Percentiles rank a stretch among this genome's conserved stretches.
These are phyloP conservation scores for Cinnamomum micranthum DNA, from an alignment of 164 flowering plant species.

Conservation along the genomic window DNA sequence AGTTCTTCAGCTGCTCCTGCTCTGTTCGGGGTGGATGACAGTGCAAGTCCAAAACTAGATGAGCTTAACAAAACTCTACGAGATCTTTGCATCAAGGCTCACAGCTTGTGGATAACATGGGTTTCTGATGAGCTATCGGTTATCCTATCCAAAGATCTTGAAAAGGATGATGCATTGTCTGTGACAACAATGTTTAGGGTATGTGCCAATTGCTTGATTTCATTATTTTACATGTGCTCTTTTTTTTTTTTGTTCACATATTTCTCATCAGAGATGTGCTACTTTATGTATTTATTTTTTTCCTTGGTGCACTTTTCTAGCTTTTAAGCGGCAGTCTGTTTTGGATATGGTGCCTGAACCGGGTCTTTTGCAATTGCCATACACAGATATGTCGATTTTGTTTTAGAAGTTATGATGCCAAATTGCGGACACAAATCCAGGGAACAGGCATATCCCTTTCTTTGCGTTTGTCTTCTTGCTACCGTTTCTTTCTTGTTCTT, in stretches of 20 bases:
- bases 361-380: neutral
- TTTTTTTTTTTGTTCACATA: neutral
- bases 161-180: constrained; percentile 68
- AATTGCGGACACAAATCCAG: no score
- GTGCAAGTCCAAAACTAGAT: constrained; percentile 65
- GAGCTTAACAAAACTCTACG: constrained; percentile 45
- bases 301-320: neutral
- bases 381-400: no score
- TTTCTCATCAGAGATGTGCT: neutral
- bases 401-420: no score
- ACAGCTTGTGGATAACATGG: constrained; percentile 88
- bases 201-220: constrained; percentile 23
- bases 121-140: constrained; percentile 69
- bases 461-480: no score
- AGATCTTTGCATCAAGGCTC: constrained; percentile 79
- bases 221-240: neutral
- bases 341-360: neutral
- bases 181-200: constrained; percentile 66
- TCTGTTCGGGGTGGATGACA: constrained; percentile 64
- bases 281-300: neutral
- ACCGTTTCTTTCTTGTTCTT: no score
- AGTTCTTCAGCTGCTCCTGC: constrained; percentile 56
- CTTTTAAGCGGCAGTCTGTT: neutral
- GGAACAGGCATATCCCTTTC: no score
- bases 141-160: constrained; percentile 55